Conservation (phyloP, 208 protist species). For the Tetramitus jugosus region DNA sequence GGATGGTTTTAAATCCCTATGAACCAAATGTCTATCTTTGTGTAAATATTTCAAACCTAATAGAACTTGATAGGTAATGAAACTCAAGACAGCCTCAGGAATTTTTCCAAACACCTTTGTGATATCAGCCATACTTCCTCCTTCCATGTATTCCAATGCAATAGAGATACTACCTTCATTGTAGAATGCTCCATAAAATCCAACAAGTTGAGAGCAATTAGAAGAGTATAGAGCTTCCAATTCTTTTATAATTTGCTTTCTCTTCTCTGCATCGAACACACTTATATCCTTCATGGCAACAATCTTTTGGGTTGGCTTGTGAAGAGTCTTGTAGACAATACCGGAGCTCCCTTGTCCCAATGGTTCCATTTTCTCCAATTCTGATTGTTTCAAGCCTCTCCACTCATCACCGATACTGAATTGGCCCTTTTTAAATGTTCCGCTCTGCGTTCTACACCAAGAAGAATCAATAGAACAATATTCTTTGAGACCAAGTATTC, state of each 20-base stretch:
- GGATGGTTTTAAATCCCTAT: slow-evolving; percentile 93
- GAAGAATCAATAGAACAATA: too few species aligned
- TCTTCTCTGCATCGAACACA: slow-evolving; percentile 5
- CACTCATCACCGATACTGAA: not conserved
- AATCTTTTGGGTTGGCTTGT: not conserved
- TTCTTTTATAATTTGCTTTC: slow-evolving; percentile 6
- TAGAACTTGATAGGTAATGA: slow-evolving; percentile 45
- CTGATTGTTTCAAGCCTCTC: not conserved
- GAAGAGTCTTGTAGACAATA: not conserved
- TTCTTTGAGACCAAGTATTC: too few species aligned
- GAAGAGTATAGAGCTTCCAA: not conserved
- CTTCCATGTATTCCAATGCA: slow-evolving; percentile 15
- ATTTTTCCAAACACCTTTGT: slow-evolving; percentile 1
- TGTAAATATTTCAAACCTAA: slow-evolving; percentile 72
- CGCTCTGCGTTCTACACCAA: not conserved
- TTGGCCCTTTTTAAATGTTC: not conserved
- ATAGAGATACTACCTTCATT: not conserved
- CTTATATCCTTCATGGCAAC: not conserved
- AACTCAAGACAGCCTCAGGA: slow-evolving; percentile 24
- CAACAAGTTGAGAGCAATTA: not conserved
- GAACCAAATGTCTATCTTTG: slow-evolving; percentile 71
- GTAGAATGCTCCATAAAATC: slow-evolving; percentile 12
- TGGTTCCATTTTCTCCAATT: not conserved
- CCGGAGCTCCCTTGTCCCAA: slow-evolving; percentile 3
- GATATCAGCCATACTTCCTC: not conserved